A percentile compares a stretch with the other conserved stretches of the same genome.
Evolutionary conservation across 495 filamentous ascomycete species (phyloP).

Genomic region (Corynascus novoguineensis): DNA sequence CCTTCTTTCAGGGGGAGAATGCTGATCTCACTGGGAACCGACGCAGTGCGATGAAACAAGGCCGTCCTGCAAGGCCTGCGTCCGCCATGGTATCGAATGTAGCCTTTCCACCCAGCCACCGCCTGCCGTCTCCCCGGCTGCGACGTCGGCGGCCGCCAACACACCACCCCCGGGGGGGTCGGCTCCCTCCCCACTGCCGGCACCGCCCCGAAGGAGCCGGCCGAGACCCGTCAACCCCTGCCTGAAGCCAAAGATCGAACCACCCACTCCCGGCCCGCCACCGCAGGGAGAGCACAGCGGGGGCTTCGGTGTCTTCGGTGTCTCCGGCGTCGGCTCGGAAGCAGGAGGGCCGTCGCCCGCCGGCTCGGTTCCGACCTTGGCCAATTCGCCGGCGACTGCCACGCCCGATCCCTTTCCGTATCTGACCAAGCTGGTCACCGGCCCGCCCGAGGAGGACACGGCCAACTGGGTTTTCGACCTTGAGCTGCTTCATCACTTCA

Average conservation of each 20-base stretch:
- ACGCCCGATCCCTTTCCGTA: slow-evolving; percentile 22
- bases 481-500: slow-evolving; percentile 28
- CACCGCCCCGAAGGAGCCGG: not conserved
- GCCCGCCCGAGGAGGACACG: slow-evolving; percentile 9
- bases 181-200: not conserved
- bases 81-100: slow-evolving; percentile 28
- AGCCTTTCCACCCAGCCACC: slow-evolving; percentile 19
- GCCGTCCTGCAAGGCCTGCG: slow-evolving; percentile 30
- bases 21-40: not conserved
- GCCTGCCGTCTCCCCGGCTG: not conserved
- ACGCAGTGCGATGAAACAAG: slow-evolving; percentile 28
- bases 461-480: slow-evolving; percentile 26
- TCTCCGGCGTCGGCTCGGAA: not conserved
- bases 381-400: not conserved
- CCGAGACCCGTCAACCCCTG: not conserved
- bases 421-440: slow-evolving; percentile 20
- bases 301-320: too few relatives aligned
- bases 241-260: not conserved
- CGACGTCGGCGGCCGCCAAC: not conserved
- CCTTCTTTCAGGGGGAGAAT: not conserved
- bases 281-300: not conserved
- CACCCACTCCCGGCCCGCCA: not conserved
- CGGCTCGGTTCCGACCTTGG: not conserved
- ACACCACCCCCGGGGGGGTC: not conserved
- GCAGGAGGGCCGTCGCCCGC: not conserved